phyloP scores from a whole-genome alignment of 371 early-diverging fungal species.

The Rhizopus stolonifer region DNA sequence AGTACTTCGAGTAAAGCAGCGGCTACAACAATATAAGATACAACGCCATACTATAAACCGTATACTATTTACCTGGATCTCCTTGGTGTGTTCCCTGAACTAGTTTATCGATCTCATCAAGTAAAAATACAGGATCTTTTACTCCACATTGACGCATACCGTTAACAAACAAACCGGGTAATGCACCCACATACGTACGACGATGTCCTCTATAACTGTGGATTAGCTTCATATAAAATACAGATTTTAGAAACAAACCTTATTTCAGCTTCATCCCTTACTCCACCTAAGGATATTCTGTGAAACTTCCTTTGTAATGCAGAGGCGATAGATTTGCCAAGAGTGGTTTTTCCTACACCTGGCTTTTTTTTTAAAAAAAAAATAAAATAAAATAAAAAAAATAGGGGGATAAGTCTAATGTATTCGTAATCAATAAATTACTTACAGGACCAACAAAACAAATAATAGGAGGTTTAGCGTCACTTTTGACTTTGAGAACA shows the following conservation, averaged over 20 bases:
- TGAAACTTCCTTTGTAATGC: constrained; percentile 81
- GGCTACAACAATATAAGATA: constrained; percentile 24
- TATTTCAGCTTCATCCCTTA: constrained; percentile 89
- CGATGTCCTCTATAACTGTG: constrained; percentile 66
- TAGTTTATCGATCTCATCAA: constrained; percentile 89
- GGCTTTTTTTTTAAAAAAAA: constrained; percentile 47
- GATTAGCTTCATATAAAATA: neutral
- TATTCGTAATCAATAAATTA: neutral
- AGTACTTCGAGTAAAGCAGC: constrained; percentile 86
- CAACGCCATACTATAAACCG: neutral
- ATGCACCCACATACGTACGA: constrained; percentile 85
- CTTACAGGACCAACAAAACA: constrained; percentile 72
- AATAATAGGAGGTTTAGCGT: constrained; percentile 76
- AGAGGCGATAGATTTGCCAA: constrained; percentile 75
- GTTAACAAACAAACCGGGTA: constrained; percentile 83
- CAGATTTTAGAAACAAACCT: constrained; percentile 28
- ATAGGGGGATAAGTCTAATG: too few relatives aligned
- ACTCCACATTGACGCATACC: constrained; percentile 73
- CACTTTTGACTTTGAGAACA: constrained; percentile 72
- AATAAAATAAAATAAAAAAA: neutral
- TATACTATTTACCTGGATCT: constrained; percentile 58
- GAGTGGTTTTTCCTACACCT: constrained; percentile 82
- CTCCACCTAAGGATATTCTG: constrained; percentile 83
- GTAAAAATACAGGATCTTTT: constrained; percentile 79
- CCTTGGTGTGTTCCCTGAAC: constrained; percentile 67